Conservation (phyloP, 306 rosid species). For the Acacia melanoxylon region DNA sequence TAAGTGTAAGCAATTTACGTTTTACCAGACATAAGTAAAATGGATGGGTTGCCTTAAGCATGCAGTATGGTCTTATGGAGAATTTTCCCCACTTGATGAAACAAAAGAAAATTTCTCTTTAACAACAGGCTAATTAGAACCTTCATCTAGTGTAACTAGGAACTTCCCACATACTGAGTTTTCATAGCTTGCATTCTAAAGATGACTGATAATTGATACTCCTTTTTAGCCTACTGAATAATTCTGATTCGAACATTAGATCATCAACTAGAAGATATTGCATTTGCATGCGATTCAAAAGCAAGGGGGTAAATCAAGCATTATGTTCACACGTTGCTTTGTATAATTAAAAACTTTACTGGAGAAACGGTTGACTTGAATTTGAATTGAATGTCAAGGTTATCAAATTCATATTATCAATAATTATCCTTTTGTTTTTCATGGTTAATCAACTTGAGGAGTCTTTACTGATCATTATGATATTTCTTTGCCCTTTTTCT, state of each 20-base stretch:
- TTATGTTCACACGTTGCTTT: slow-evolving; percentile 28
- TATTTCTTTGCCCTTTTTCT: slow-evolving; percentile 14
- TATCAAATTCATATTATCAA: slow-evolving; percentile 24
- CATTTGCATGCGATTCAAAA: slow-evolving; percentile 19
- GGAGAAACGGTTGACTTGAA: slow-evolving; percentile 22
- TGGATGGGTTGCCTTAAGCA: slow-evolving; percentile 22
- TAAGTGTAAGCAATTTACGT: slow-evolving; percentile 17
- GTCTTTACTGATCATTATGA: slow-evolving; percentile 14
- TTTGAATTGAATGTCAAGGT: slow-evolving; percentile 19
- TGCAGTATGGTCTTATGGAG: slow-evolving; percentile 25
- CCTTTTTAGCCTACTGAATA: slow-evolving; percentile 23
- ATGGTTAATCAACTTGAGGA: slow-evolving; percentile 21
- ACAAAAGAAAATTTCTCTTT: slow-evolving; percentile 23
- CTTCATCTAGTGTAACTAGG: background rate
- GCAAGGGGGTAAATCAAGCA: slow-evolving; percentile 15
- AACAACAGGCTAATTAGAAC: background rate
- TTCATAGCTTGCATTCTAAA: background rate
- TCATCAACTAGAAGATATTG: slow-evolving; percentile 6
- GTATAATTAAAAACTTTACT: slow-evolving; percentile 2
- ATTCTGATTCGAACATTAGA: slow-evolving; percentile 10
- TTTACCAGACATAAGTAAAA: slow-evolving; percentile 4
- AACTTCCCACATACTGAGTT: background rate
- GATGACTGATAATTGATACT: slow-evolving; percentile 10
- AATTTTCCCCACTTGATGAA: slow-evolving; percentile 4
- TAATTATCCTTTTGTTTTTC: slow-evolving; percentile 16